Evolutionary conservation across 2,329 filamentous ascomycete species (phyloP).

Genomic region (Hymenoscyphus fructigenus): DNA sequence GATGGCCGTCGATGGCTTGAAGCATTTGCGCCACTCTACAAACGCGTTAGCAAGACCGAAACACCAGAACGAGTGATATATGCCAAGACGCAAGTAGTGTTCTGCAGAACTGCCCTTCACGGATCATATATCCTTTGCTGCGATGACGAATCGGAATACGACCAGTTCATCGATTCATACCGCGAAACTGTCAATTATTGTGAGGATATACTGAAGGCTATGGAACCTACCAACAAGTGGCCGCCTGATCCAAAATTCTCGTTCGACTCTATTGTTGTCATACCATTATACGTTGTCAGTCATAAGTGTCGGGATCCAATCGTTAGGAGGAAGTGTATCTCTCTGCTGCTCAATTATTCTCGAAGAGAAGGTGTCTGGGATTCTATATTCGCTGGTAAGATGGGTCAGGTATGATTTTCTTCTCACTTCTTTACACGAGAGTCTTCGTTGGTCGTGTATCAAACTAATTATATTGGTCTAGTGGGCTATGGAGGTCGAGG

Average conservation of each 20-base stretch:
- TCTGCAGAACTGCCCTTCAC: constrained; percentile 49
- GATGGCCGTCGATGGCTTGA: constrained; percentile 10
- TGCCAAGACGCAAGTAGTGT: constrained; percentile 41
- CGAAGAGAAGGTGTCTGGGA: constrained; percentile 61
- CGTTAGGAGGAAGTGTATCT: constrained; percentile 59
- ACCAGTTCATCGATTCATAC: constrained; percentile 22
- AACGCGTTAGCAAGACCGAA: neutral
- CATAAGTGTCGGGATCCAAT: constrained; percentile 59
- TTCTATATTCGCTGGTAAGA: constrained; percentile 23
- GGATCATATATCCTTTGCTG: constrained; percentile 20
- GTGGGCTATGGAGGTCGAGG: constrained; percentile 17
- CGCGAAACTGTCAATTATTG: constrained; percentile 18
- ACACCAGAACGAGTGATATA: constrained; percentile 10
- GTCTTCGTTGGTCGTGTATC: neutral
- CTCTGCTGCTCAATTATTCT: constrained; percentile 56
- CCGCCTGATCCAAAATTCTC: constrained; percentile 44
- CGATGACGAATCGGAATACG: constrained; percentile 22
- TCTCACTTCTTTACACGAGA: too few relatives aligned
- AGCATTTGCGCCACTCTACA: constrained; percentile 12
- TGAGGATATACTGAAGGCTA: constrained; percentile 17
- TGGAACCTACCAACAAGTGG: constrained; percentile 10
- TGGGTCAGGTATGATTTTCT: constrained; percentile 17
- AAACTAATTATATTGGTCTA: neutral
- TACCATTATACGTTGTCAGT: constrained; percentile 61
- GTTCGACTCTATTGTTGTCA: constrained; percentile 61